Evolutionary conservation across 208 protist species (phyloP).

Genomic region (Leishmania gerbilli): DNA sequence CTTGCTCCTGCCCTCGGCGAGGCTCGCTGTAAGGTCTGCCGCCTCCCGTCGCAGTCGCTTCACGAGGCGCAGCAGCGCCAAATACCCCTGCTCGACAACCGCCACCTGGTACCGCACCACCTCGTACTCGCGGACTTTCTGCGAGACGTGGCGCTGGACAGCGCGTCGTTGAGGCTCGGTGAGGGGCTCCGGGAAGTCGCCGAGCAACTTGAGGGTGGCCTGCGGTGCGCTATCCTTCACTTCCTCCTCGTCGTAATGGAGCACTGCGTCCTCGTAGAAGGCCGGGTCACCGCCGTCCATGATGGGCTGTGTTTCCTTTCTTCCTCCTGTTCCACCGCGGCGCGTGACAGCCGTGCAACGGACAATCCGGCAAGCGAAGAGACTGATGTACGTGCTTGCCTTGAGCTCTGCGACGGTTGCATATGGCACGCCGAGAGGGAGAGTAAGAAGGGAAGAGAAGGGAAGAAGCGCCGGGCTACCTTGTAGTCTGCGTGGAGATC

Average conservation of each 20-base stretch:
- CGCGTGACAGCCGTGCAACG: not conserved
- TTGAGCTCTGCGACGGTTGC: not conserved
- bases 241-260: slow-evolving; percentile 8
- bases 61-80: slow-evolving; percentile 48
- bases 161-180: slow-evolving; percentile 46
- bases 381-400: not conserved
- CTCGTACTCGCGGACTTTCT: slow-evolving; percentile 41
- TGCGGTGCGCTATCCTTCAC: slow-evolving; percentile 19
- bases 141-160: slow-evolving; percentile 46
- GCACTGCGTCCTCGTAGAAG: slow-evolving; percentile 15
- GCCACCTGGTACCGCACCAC: slow-evolving; percentile 38
- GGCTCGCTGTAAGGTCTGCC: slow-evolving; percentile 25
- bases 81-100: slow-evolving; percentile 47
- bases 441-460: not conserved
- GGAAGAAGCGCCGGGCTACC: not conserved
- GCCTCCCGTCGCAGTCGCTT: slow-evolving; percentile 46
- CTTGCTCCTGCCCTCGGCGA: slow-evolving; percentile 18
- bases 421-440: not conserved
- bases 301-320: not conserved
- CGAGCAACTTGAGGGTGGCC: slow-evolving; percentile 34
- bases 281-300: slow-evolving; percentile 15
- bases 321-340: not conserved
- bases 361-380: not conserved
- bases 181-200: slow-evolving; percentile 75
- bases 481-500: not conserved